Conservation (phyloP, 441 rosid species). For the Pelargonium citronellum region DNA sequence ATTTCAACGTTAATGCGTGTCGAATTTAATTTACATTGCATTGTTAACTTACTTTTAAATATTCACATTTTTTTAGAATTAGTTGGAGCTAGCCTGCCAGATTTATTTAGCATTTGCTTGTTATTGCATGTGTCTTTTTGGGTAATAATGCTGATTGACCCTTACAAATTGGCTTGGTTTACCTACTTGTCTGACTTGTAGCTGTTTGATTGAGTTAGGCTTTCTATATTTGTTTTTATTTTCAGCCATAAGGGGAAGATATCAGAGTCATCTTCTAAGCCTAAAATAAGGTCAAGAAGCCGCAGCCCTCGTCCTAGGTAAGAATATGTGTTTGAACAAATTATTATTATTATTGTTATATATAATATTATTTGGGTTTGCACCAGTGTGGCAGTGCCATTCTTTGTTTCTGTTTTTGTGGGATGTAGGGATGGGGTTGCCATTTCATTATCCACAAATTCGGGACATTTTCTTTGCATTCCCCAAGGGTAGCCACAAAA, state of each 20-base stretch:
- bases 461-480: too few species aligned
- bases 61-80: too few species aligned
- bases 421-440: too few species aligned
- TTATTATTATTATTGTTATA: too few species aligned
- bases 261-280: conserved; percentile 33
- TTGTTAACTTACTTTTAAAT: neutral
- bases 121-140: too few species aligned
- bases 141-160: neutral
- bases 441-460: too few species aligned
- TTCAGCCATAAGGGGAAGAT: conserved; percentile 44
- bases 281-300: conserved; percentile 50
- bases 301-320: conserved; percentile 63
- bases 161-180: neutral
- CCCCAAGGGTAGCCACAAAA: too few species aligned
- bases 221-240: neutral
- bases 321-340: neutral
- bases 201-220: neutral
- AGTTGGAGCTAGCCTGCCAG: too few species aligned
- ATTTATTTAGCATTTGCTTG: too few species aligned
- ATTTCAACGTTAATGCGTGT: neutral
- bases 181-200: neutral
- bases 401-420: too few species aligned
- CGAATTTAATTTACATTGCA: neutral
- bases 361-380: too few species aligned
- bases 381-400: too few species aligned